Evolutionary conservation across 1,139 yeast genomes (phyloP), one percentile per base, ranked within the genome.

Genomic region (Blastobotrys indianensis): DNA sequence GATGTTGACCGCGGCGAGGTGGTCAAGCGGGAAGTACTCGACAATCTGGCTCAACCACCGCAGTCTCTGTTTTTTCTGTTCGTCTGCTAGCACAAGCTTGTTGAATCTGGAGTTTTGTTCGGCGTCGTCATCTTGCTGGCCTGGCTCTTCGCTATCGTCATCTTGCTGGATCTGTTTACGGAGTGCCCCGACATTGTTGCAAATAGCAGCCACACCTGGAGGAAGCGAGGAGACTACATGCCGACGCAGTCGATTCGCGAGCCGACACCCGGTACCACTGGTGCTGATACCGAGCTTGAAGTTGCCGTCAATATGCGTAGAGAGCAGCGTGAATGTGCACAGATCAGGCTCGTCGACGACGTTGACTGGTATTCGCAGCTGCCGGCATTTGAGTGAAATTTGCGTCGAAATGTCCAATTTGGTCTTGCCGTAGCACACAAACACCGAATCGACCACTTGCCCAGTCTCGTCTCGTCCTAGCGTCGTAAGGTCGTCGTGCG

Each of bases 1-100:
- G 9, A 82, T 65, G 1, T 80, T 73, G 4, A 86, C 56, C 1
- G 68, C 65, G 1, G 82, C 82, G 34, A 90, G 70, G 55, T 78
- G 74, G 4, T 70, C 66, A 43, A 90, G 69, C 2, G 98, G 98
- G 60, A 80, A 90, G 62, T 90, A 90, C 61, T 90, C 97, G 42
- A 90, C 94, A 42, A 90, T 77, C 60, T 90, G 97, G 1, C 90
- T 78, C 47, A 90, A 69, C 95, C 96, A 92, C 56, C 94, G 73
- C 36, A 86, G 73, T 54, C 95, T 69, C 59, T 79, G 82, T 50
- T 76, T 78, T 56, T 74, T 72, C 56, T 77, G 77, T n/a, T 58
- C 55, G 39, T 53, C 55, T 74, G 75, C 75, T 32, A 75, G 69
- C 6, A 84, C 80, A 37, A 85, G 71, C 31, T 72, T 63, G 61